phyloP scores from a whole-genome alignment of 331 rosid species.

The Malus hybrid region DNA sequence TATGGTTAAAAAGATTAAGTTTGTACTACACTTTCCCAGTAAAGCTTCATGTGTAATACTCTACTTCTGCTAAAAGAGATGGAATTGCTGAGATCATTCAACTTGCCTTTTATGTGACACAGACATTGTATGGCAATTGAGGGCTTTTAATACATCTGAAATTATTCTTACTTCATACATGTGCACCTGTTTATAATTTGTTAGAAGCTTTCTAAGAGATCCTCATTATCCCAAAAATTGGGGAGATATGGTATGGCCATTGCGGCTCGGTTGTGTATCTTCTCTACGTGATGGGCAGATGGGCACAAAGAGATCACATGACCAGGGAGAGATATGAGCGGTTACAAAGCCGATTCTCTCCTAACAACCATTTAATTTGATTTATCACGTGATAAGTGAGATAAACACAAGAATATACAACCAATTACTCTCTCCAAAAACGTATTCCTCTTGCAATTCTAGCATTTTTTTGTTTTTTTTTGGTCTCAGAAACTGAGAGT shows the following conservation, averaged over 20 bases:
- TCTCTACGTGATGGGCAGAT: too few relatives aligned
- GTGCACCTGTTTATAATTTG: neutral
- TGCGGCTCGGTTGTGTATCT: too few relatives aligned
- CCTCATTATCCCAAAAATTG: neutral
- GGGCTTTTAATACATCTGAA: neutral
- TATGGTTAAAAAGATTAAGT: too few relatives aligned
- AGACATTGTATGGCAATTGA: neutral
- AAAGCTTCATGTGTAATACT: neutral
- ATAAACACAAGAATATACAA: neutral
- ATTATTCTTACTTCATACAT: neutral
- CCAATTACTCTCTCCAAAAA: neutral
- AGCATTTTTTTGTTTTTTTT: neutral
- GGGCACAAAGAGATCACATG: too few relatives aligned
- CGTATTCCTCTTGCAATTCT: neutral
- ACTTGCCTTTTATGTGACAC: neutral
- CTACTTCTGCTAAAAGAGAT: neutral
- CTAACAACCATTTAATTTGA: too few relatives aligned
- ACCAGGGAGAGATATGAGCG: neutral
- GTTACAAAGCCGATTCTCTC: neutral
- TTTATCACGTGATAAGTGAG: too few relatives aligned
- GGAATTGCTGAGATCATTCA: neutral
- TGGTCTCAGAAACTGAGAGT: neutral
- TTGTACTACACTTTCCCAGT: neutral
- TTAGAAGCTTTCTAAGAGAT: neutral
- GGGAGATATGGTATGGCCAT: too few relatives aligned